Conservation (phyloP, 768 basidiomycete species). For the Pleurotus citrinopileatus region DNA sequence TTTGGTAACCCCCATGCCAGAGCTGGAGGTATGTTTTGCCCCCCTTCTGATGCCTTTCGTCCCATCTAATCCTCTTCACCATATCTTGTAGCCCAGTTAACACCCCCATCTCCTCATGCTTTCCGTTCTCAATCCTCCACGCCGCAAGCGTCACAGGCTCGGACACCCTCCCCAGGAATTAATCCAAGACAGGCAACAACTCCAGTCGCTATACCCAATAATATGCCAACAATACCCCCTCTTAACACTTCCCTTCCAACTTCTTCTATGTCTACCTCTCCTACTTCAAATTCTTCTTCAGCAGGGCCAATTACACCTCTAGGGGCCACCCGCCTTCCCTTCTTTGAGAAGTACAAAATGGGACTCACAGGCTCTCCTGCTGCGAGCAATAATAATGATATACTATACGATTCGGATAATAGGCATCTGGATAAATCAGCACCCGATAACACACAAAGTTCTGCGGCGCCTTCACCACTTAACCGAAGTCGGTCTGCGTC, state of each 20-base stretch:
- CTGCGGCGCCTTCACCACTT: not conserved
- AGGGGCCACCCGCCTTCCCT: conserved; percentile 37
- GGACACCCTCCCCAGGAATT: conserved; percentile 11
- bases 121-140: not conserved
- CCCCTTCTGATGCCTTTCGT: not conserved
- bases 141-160: not conserved
- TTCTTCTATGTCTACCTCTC: conserved; percentile 15
- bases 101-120: conserved; percentile 4
- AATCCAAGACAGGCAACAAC: not conserved
- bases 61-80: not conserved
- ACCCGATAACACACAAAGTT: conserved; percentile 8
- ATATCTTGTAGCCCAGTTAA: not conserved
- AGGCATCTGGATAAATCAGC: conserved; percentile 9
- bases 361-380: conserved; percentile 26
- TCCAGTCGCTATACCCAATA: conserved; percentile 1
- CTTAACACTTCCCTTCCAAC: conserved; percentile 2
- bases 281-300: conserved; percentile 16
- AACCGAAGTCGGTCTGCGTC: conserved; percentile 1
- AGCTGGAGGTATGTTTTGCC: not conserved
- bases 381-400: conserved; percentile 7
- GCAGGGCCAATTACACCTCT: conserved; percentile 10
- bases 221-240: conserved; percentile 5
- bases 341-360: conserved; percentile 56
- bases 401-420: conserved; percentile 10
- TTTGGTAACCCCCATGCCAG: not conserved